Percentiles rank a stretch among this genome's conserved stretches.
Conservation (phyloP, 768 basidiomycete species). For the Suillus spraguei region DNA sequence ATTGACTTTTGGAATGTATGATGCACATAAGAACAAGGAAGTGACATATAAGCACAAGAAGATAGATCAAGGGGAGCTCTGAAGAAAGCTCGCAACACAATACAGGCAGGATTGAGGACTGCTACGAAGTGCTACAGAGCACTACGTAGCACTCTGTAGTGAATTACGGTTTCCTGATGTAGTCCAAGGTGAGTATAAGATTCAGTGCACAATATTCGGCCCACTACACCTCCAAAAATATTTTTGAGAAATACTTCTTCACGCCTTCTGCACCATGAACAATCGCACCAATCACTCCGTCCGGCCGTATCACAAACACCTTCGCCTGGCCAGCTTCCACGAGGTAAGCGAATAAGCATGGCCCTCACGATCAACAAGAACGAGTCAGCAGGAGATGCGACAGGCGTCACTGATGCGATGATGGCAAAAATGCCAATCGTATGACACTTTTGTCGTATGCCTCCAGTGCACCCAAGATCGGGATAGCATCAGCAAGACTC, state of each 20-base stretch:
- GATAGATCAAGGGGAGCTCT: too few relatives aligned
- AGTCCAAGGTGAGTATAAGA: too few relatives aligned
- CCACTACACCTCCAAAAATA: not conserved
- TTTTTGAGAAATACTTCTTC: not conserved
- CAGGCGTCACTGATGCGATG: not conserved
- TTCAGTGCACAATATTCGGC: not conserved
- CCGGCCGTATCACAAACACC: slow-evolving; percentile 34
- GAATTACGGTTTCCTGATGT: too few relatives aligned
- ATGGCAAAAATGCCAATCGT: slow-evolving; percentile 5
- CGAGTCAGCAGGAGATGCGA: slow-evolving; percentile 22
- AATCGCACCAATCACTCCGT: slow-evolving; percentile 29
- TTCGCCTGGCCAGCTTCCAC: slow-evolving; percentile 31
- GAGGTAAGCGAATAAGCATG: slow-evolving; percentile 41
- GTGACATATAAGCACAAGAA: too few relatives aligned
- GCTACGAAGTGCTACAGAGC: too few relatives aligned
- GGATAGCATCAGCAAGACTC: slow-evolving; percentile 12
- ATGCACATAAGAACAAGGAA: too few relatives aligned
- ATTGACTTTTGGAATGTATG: too few relatives aligned
- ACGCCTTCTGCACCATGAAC: slow-evolving; percentile 25
- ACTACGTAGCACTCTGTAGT: too few relatives aligned
- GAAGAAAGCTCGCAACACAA: too few relatives aligned
- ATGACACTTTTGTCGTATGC: not conserved
- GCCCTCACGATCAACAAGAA: slow-evolving; percentile 36
- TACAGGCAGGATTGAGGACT: too few relatives aligned
- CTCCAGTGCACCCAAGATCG: not conserved